Evolutionary conservation across 495 filamentous ascomycete genomes (phyloP), one percentile per base, ranked within the genome.

Genomic region (Penicillium ochrochloron): DNA sequence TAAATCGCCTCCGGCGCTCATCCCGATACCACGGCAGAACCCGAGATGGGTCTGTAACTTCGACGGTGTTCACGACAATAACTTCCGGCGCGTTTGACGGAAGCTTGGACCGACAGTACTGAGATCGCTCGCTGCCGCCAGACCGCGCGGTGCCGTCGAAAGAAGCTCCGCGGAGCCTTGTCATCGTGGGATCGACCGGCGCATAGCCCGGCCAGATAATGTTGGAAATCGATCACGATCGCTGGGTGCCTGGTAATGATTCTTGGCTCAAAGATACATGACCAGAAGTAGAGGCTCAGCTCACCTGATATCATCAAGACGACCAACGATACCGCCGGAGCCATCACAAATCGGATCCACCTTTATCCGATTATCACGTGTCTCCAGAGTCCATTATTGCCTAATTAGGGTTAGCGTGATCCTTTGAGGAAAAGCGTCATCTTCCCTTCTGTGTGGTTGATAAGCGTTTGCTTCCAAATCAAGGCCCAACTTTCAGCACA

Each of bases 1-100:
- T 83, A 58, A 84, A 86, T n/a, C 78, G 74, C 31, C 81, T 74
- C 57, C 79, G 73, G 31, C 84, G 79, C 53, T 85, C 83, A 57
- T 83, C 80, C 44, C 81, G 76, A 67, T 80, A 79, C 65, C 82
- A 75, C 6, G 80, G 70, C 19, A 85, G 72, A 1, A 84, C 79
- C 48, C 78, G 73, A 6, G 79, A 74, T 2, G 79, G 73, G 54
- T 84, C 77, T 0, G 73, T 75, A 1, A 87, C 73, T 39, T 76
- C 77, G 58, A 86, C 78, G 0, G 84, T 86, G 56, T 86, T 81
- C 46, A 76, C 74, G 5, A 54, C 62, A 51, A 87, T 71, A n/a
- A 81, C 58, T 5, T 81, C 78, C 2, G 82, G 84, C 9, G 83
- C 81, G 60, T 82, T 80, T 19, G 74, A 69, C 21, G 83, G 84